phyloP scores from a whole-genome alignment of 257 asterid genomes.

The Nemophila menziesii region DNA sequence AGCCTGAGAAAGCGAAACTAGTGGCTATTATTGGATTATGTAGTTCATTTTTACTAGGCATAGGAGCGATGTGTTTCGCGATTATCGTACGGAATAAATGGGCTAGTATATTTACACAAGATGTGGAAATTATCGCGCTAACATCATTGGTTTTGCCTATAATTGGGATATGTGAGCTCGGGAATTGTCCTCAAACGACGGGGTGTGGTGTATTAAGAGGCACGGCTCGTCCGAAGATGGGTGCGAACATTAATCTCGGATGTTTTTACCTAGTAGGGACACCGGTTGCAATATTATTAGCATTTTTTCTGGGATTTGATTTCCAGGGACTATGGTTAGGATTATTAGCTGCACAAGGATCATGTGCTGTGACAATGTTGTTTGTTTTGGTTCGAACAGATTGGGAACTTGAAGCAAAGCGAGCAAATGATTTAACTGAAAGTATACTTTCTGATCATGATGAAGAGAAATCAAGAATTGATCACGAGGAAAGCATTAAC shows the following conservation, averaged over 20 bases:
- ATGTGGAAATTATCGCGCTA: slow-evolving; percentile 16
- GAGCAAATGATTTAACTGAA: slow-evolving; percentile 27
- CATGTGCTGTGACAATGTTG: slow-evolving; percentile 30
- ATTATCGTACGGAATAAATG: slow-evolving; percentile 17
- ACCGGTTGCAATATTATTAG: slow-evolving; percentile 25
- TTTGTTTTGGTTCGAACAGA: slow-evolving; percentile 18
- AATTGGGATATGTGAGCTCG: slow-evolving; percentile 27
- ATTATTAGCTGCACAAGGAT: slow-evolving; percentile 28
- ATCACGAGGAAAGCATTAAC: slow-evolving; percentile 5
- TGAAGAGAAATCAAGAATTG: not conserved
- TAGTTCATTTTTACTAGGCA: slow-evolving; percentile 16
- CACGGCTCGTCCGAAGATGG: slow-evolving; percentile 28
- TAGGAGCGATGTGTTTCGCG: slow-evolving; percentile 18
- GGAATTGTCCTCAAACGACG: slow-evolving; percentile 31
- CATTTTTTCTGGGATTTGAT: slow-evolving; percentile 22
- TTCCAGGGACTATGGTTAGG: slow-evolving; percentile 31
- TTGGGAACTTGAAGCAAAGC: slow-evolving; percentile 24
- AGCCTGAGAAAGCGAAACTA: slow-evolving; percentile 20
- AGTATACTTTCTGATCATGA: slow-evolving; percentile 4
- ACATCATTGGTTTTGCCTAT: slow-evolving; percentile 24
- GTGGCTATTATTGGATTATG: slow-evolving; percentile 26
- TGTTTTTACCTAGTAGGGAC: slow-evolving; percentile 31
- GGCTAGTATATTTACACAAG: slow-evolving; percentile 27
- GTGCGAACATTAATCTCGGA: slow-evolving; percentile 28
- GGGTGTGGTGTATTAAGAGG: slow-evolving; percentile 31